These are phyloP conservation scores for Chimonanthus salicifolius DNA, from an alignment of 164 flowering plant species.

Conservation along the genomic window DNA sequence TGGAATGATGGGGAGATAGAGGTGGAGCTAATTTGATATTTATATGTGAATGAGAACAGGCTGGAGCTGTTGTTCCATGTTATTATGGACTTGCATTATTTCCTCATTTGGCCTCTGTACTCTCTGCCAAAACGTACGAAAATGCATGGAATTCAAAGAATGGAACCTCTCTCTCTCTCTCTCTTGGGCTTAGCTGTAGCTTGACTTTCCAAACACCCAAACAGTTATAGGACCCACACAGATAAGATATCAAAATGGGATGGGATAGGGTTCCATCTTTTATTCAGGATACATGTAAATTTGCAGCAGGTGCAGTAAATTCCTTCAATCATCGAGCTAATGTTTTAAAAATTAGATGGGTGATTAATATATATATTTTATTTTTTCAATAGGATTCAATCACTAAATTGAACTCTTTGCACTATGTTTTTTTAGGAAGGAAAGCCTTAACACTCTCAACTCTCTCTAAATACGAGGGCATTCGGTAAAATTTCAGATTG, in stretches of 20 bases:
- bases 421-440: no score
- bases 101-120: constrained; percentile 4
- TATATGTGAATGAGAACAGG: not conserved
- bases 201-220: not conserved
- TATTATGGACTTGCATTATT: not conserved
- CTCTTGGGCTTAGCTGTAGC: not conserved
- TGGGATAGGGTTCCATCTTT: constrained; percentile 42
- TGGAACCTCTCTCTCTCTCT: constrained; percentile 4
- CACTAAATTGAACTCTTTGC: no score
- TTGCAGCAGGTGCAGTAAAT: no score
- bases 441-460: no score
- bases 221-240: constrained; percentile 34
- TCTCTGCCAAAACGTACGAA: constrained; percentile 59
- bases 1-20: constrained; percentile 24
- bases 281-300: no score
- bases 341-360: no score
- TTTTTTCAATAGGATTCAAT: no score
- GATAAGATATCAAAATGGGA: constrained; percentile 52
- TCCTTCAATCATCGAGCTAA: no score
- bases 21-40: constrained; percentile 10
- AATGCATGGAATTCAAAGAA: constrained; percentile 20
- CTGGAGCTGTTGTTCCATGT: constrained; percentile 1
- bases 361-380: no score
- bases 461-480: no score
- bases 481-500: no score